Conservation (phyloP, 2,329 filamentous ascomycete species). For the Claviceps sp. region DNA sequence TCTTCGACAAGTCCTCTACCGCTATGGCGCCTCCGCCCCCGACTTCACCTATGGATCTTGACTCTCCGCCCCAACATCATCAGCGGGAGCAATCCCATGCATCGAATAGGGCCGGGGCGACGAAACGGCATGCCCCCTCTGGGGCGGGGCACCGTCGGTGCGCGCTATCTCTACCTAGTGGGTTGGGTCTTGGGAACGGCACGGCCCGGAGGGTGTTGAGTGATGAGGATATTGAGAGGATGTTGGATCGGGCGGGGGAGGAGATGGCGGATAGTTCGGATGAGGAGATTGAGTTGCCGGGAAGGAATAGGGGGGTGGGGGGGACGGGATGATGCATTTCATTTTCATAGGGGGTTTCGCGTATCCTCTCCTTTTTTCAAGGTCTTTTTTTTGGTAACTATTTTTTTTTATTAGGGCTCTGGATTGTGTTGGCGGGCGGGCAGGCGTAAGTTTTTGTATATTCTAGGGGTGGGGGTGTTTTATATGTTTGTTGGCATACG, state of each 20-base stretch:
- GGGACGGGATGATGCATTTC: too few relatives aligned
- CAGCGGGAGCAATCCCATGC: constrained; percentile 11
- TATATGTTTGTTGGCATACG: too few relatives aligned
- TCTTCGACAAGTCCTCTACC: constrained; percentile 32
- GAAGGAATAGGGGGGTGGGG: constrained; percentile 10
- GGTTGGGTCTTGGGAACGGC: constrained; percentile 29
- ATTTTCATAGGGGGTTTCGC: too few relatives aligned
- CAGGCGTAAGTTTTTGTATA: too few relatives aligned
- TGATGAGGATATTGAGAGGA: constrained; percentile 45
- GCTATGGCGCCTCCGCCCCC: constrained; percentile 20
- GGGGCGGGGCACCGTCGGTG: constrained; percentile 27
- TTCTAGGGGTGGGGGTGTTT: too few relatives aligned
- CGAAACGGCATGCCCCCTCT: constrained; percentile 23
- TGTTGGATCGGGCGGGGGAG: constrained; percentile 40
- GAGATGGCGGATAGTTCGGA: constrained; percentile 41
- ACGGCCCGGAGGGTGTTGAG: constrained; percentile 25
- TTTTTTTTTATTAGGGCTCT: too few relatives aligned
- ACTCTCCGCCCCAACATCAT: constrained; percentile 20
- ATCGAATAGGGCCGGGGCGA: constrained; percentile 21
- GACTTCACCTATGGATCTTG: constrained; percentile 33
- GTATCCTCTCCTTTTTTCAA: too few relatives aligned
- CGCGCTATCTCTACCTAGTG: constrained; percentile 35
- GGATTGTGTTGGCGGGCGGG: too few relatives aligned
- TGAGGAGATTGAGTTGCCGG: constrained; percentile 40
- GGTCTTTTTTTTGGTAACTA: too few relatives aligned